These are phyloP conservation scores for Aureobasidium leucospermi DNA, from an alignment of 2,329 filamentous ascomycete genomes.

Conservation along the genomic window DNA sequence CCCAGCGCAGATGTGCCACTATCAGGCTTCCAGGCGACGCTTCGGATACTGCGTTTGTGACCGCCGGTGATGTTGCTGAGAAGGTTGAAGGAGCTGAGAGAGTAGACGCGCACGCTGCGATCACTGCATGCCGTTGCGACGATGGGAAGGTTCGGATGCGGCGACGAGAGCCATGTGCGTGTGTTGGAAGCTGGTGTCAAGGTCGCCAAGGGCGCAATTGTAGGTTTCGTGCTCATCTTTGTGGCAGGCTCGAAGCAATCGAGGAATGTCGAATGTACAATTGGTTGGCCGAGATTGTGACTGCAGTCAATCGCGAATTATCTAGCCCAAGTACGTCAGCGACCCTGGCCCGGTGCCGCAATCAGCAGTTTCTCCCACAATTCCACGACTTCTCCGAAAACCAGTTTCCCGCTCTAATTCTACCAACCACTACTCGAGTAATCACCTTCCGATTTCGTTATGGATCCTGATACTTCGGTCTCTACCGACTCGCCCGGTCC, in stretches of 20 bases:
- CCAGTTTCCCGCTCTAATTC: not conserved
- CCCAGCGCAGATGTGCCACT: conserved; percentile 31
- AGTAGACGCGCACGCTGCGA: conserved; percentile 85
- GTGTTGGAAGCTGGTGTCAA: conserved; percentile 45
- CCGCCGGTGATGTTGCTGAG: conserved; percentile 77
- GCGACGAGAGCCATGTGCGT: conserved; percentile 77
- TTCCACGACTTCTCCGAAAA: not conserved
- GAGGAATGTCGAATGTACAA: not conserved
- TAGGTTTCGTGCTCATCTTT: conserved; percentile 7
- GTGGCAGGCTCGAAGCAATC: not conserved
- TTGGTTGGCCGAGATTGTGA: not conserved
- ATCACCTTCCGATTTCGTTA: not conserved
- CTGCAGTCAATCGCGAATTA: not conserved
- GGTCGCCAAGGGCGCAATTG: conserved; percentile 41
- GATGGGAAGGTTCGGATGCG: conserved; percentile 80
- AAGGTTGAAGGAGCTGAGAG: conserved; percentile 68
- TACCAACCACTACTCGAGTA: not conserved
- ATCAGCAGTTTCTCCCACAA: not conserved
- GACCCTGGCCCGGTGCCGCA: not conserved
- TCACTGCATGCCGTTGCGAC: conserved; percentile 81
- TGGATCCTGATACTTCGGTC: not conserved
- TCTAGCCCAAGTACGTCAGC: not conserved
- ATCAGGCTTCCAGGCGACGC: conserved; percentile 78
- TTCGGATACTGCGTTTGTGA: conserved; percentile 83
- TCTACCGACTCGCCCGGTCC: not conserved